Base-by-base conservation (phyloP, 139 green algal species). In the Desmodesmus armatus region DNA sequence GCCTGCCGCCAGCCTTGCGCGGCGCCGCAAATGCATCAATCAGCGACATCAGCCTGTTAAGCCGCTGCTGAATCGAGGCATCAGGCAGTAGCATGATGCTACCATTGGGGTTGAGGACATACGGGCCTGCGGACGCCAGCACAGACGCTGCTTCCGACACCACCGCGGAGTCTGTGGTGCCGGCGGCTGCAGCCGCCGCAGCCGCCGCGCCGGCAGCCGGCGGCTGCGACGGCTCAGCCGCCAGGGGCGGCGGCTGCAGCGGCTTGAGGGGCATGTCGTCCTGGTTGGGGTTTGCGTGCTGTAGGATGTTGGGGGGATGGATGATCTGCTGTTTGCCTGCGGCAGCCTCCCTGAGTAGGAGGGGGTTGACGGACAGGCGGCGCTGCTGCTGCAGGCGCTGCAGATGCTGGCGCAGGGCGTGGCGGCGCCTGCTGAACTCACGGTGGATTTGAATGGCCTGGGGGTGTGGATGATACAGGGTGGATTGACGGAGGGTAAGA, bases 371-470 rank as follows among this genome's bases (percentile, higher is more conserved):
- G n/a, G 76, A 82, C 53, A 82, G 76, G 7, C 55, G 62, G 23
- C 21, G 35, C 53, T 71, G 13, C 37, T 82, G 76, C 55, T 71
- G 76, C 76, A 82, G 25, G 25, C 17, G 37, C 21, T 9, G 19
- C 15, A 82, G 76, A 7, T 71, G 76, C 53, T 72, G 53, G 23
- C 72, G 76, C 76, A 82, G 25, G 7, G 31, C 17, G 25, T 19
- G 40, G 76, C 76, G 76, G 40, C 76, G 53, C 11, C 9, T 37
- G 47, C 25, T 40, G 49, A 51, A 82, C 25, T 82, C 76, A 25
- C 40, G 53, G 55, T 82, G 76, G 37, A 82, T 60, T 25, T 82
- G 55, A 82, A 33, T 31, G 5, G 76, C 76, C 76, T 82, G 76
- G 21, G 53, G 39, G 11, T 25, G 0, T 5, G 9, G 47, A 21